Conservation (phyloP, 352 stramenopile species). For the Pythium brassicae region DNA sequence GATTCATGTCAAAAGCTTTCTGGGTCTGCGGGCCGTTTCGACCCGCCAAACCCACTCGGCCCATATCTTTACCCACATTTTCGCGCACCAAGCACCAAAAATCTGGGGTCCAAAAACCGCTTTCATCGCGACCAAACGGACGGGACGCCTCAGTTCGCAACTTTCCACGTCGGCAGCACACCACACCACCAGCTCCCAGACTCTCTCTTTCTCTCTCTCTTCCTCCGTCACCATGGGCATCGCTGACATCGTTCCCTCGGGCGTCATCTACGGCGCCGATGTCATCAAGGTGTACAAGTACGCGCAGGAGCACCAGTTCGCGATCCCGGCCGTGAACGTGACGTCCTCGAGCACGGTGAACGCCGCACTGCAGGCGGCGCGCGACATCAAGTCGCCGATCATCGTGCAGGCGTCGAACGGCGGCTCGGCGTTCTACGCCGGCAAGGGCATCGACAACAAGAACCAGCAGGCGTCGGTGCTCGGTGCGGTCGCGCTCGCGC, state of each 20-base stretch:
- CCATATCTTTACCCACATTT: slow-evolving; percentile 5
- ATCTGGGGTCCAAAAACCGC: background rate
- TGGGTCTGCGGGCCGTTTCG: too few species aligned
- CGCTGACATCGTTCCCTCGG: slow-evolving; percentile 77
- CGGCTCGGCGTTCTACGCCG: slow-evolving; percentile 95
- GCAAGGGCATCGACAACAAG: slow-evolving; percentile 96
- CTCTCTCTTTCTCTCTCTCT: slow-evolving; percentile 1
- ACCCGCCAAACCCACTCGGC: background rate
- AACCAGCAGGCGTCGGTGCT: slow-evolving; percentile 84
- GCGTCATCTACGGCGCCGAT: slow-evolving; percentile 86
- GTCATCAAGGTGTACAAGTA: slow-evolving; percentile 91
- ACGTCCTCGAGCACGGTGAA: slow-evolving; percentile 96
- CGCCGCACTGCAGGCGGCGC: slow-evolving; percentile 94
- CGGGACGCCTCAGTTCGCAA: slow-evolving; percentile 11
- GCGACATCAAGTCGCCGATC: slow-evolving; percentile 95
- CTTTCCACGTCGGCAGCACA: slow-evolving; percentile 15
- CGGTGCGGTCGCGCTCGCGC: slow-evolving; percentile 88
- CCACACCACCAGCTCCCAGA: background rate
- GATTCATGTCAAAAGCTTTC: too few species aligned
- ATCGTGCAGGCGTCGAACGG: slow-evolving; percentile 99
- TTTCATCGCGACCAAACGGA: background rate
- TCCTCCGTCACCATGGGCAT: slow-evolving; percentile 57
- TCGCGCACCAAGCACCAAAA: slow-evolving; percentile 4
- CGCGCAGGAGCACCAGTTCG: slow-evolving; percentile 93
- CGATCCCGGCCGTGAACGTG: slow-evolving; percentile 98